Percentiles rank a stretch among this genome's conserved stretches.
Evolutionary conservation across 192 early-diverging fungal genomes (phyloP).

Genomic region (Lunasporangiospora selenospora): DNA sequence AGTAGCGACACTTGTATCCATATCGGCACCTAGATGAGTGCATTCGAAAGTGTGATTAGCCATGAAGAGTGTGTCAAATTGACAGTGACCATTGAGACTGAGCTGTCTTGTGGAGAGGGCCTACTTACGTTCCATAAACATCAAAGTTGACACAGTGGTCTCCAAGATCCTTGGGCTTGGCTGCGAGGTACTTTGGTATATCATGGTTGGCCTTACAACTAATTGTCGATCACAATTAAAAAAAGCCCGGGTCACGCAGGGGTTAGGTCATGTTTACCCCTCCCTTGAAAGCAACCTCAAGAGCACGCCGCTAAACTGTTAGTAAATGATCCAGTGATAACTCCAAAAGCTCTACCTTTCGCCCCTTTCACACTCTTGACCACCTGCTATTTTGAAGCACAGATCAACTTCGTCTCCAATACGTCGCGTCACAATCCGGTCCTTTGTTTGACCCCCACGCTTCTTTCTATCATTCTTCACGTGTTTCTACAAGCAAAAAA

Average conservation of each 20-base stretch:
- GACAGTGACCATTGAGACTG: not conserved
- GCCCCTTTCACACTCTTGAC: constrained; percentile 30
- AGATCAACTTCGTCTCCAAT: constrained; percentile 36
- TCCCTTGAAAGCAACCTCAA: no score
- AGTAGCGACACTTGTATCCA: constrained; percentile 70
- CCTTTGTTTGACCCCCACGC: constrained; percentile 40
- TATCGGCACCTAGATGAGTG: constrained; percentile 54
- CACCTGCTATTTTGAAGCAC: constrained; percentile 40
- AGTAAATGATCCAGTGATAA: no score
- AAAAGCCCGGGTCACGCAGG: no score
- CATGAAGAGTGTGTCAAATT: no score
- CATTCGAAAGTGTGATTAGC: not conserved
- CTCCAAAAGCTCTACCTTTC: no score
- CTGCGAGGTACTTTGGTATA: constrained; percentile 67
- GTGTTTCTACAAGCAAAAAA: constrained; percentile 14
- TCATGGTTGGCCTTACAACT: constrained; percentile 87
- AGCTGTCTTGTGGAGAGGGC: constrained; percentile 10
- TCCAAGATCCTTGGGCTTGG: constrained; percentile 82
- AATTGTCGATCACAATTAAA: no score
- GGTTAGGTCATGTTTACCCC: no score
- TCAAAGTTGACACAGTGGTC: constrained; percentile 73
- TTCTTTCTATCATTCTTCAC: constrained; percentile 42
- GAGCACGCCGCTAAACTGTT: no score
- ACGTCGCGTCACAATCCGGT: constrained; percentile 42
- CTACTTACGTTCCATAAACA: constrained; percentile 73